A percentile compares a stretch with the other conserved stretches of the same genome.
Evolutionary conservation across 805 yeast genomes (phyloP).

Genomic region (Suhomyces xylopsoci): DNA sequence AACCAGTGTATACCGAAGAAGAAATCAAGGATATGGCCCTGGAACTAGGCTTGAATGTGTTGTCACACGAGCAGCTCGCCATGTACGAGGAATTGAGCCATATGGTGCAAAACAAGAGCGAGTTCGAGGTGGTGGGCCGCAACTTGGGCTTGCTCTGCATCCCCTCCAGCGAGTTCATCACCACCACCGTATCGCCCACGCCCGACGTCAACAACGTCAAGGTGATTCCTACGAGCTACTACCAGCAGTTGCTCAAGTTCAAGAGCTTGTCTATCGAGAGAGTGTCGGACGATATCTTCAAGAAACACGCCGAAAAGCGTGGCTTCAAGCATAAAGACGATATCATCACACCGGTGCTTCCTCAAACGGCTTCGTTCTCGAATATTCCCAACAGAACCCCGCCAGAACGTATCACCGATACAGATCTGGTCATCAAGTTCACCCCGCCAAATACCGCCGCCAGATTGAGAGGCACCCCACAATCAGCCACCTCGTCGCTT

Average conservation of each 20-base stretch:
- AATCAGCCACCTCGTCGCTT: slow-evolving; percentile 6
- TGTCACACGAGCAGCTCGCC: slow-evolving; percentile 29
- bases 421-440: slow-evolving; percentile 19
- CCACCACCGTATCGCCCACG: slow-evolving; percentile 55
- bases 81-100: slow-evolving; percentile 18
- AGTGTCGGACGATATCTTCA: slow-evolving; percentile 44
- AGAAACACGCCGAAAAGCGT: slow-evolving; percentile 46
- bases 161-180: slow-evolving; percentile 57
- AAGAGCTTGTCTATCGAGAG: slow-evolving; percentile 44
- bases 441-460: slow-evolving; percentile 18
- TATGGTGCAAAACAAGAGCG: slow-evolving; percentile 9
- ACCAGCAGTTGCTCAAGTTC: slow-evolving; percentile 46
- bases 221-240: slow-evolving; percentile 62
- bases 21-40: slow-evolving; percentile 29
- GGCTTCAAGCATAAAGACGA: slow-evolving; percentile 39
- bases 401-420: slow-evolving; percentile 15
- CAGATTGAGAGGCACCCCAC: slow-evolving; percentile 9
- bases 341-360: slow-evolving; percentile 19
- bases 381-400: slow-evolving; percentile 10
- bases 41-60: slow-evolving; percentile 38
- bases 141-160: slow-evolving; percentile 48
- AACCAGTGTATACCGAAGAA: slow-evolving; percentile 13
- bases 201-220: slow-evolving; percentile 59
- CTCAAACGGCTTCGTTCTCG: slow-evolving; percentile 15
- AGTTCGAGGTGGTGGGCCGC: slow-evolving; percentile 14